Base-by-base conservation (phyloP, 1,139 yeast genomes). In the Pichia sp. region DNA sequence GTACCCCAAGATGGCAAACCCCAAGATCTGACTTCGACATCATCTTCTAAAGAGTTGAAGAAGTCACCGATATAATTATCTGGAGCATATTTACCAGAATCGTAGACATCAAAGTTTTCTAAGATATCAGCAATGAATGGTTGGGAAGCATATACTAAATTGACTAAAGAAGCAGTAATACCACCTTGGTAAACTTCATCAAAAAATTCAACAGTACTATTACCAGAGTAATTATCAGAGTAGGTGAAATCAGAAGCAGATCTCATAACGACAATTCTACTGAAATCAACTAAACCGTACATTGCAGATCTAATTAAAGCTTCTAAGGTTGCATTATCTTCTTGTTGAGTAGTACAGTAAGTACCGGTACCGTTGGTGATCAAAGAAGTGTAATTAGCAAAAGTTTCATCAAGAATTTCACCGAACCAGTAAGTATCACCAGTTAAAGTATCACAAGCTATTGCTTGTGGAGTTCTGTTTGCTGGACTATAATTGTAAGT, bases 261-360 rank as follows among this genome's bases (percentile, higher is more conserved):
- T 65, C 85, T 74, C 78, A 78, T 66, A 23, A 78, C 66, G 24
- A 78, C 75, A 45, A 79, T 65, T 61, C 84, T 70, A 47, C 69
- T 65, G 57, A 62, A 78, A 56, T 76, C 80, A 38, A 74, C 75
- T 48, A 77, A 65, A 16, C 80, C 82, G 51, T 64, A 65, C 48
- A 63, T 65, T 49, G 75, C 74, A 55, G 74, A 68, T 63, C 86
- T 72, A 32, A 74, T 56, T 46, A 78, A 61, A 4, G 78, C 76
- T 57, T 78, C 82, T 53, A 78, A 69, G 11, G 80, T 68, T 26
- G 85, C 85, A 55, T 78, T 76, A 57, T 79, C 85, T 60, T 79
- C 86, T 60, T 78, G 83, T 41, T 81, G 83, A 36, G 82, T 74
- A 26, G 79, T 59, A 59, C 83, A 76, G 64, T 77, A 79, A 24